A percentile compares a stretch with the other conserved stretches of the same genome.
These are phyloP conservation scores for Lineolata rhizophorae DNA, from an alignment of 495 filamentous ascomycete species.

Conservation along the genomic window DNA sequence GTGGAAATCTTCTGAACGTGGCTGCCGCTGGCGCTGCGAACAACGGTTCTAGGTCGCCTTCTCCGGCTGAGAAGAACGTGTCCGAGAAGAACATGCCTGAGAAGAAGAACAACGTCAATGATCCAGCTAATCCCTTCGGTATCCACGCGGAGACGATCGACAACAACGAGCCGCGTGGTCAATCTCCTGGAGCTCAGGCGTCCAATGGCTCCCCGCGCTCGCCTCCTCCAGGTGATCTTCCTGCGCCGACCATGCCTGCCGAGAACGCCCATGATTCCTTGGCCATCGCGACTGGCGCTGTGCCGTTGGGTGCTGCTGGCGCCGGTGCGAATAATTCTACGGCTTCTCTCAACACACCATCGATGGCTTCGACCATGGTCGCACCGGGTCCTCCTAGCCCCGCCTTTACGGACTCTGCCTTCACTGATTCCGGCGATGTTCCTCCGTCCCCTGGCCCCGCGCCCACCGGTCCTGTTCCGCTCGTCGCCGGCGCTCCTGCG, in stretches of 20 bases:
- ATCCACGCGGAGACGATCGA: conserved; percentile 23
- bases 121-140: conserved; percentile 31
- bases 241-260: conserved; percentile 12
- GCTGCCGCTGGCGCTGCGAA: conserved; percentile 15
- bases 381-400: conserved; percentile 28
- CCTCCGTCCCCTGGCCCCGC: conserved; percentile 16
- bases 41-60: conserved; percentile 3
- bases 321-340: background rate
- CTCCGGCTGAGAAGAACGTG: conserved; percentile 10
- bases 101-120: conserved; percentile 22
- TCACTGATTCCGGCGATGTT: conserved; percentile 23
- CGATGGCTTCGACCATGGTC: background rate
- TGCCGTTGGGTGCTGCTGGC: no score
- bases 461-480: conserved; percentile 6
- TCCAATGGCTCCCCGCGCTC: background rate
- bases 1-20: conserved; percentile 20
- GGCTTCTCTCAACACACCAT: background rate
- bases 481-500: conserved; percentile 4
- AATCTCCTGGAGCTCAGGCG: conserved; percentile 3
- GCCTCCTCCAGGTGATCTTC: no score
- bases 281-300: no score
- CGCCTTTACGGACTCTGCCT: conserved; percentile 31
- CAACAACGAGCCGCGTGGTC: no score
- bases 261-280: conserved; percentile 5
- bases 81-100: conserved; percentile 9